A percentile compares a stretch with the other conserved stretches of the same genome.
phyloP scores from a whole-genome alignment of 192 early-diverging fungal genomes.

The Coemansia sp. region DNA sequence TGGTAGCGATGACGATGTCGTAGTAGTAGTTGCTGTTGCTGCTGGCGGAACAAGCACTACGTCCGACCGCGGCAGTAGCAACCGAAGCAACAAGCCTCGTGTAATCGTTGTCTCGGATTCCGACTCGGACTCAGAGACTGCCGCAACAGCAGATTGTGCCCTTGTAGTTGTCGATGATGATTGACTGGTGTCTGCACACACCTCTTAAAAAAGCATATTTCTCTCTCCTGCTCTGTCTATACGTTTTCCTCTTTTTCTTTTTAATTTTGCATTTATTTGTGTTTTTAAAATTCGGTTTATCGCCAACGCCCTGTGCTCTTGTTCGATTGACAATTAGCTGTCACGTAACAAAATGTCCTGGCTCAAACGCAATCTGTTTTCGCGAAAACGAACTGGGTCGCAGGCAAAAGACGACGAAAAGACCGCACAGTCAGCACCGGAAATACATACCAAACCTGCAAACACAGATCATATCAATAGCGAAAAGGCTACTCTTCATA shows the following conservation, averaged over 20 bases:
- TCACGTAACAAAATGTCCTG: constrained; percentile 12
- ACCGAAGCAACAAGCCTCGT: neutral
- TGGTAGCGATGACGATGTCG: constrained; percentile 16
- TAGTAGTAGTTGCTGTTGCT: neutral
- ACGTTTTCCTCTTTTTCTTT: neutral
- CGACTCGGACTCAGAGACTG: constrained; percentile 15
- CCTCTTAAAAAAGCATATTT: neutral
- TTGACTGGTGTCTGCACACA: neutral
- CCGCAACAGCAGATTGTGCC: neutral
- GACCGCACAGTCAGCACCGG: neutral
- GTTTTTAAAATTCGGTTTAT: no score
- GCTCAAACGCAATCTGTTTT: constrained; percentile 26
- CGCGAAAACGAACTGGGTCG: constrained; percentile 10
- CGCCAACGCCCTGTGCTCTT: neutral
- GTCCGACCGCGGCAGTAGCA: neutral
- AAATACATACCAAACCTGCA: neutral
- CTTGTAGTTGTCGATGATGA: neutral
- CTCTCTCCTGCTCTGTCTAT: neutral
- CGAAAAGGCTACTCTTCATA: neutral
- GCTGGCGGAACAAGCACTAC: neutral
- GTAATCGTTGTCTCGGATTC: constrained; percentile 27
- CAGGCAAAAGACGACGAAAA: constrained; percentile 16
- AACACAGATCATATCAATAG: neutral
- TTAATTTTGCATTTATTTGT: neutral
- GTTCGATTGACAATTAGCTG: neutral